A percentile compares a stretch with the other conserved stretches of the same genome.
Conservation (phyloP, 2,329 filamentous ascomycete genomes). For the Fusarium udum region DNA sequence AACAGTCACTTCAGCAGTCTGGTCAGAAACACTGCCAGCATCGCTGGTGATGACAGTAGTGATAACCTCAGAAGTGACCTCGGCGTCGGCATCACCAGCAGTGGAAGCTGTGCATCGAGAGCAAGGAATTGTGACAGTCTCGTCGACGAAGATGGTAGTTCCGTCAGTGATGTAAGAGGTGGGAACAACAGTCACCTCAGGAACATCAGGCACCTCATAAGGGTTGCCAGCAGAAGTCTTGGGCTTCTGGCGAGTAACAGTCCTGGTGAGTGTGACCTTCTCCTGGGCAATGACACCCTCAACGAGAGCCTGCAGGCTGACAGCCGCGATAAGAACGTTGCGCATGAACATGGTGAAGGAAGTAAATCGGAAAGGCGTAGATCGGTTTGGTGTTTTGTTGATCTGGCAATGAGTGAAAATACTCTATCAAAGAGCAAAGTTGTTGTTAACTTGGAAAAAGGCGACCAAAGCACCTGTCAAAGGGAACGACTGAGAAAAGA, state of each 20-base stretch:
- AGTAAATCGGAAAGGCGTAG: constrained; percentile 5
- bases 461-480: constrained; percentile 41
- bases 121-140: constrained; percentile 36
- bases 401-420: constrained; percentile 37
- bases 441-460: constrained; percentile 33
- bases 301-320: constrained; percentile 37
- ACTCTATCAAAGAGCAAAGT: constrained; percentile 43
- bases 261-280: constrained; percentile 28
- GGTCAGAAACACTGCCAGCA: constrained; percentile 8
- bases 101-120: constrained; percentile 28
- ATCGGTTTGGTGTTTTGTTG: constrained; percentile 33
- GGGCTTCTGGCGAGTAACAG: constrained; percentile 23
- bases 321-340: constrained; percentile 35
- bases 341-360: constrained; percentile 39
- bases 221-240: constrained; percentile 7
- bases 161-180: constrained; percentile 32
- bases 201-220: constrained; percentile 21
- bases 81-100: constrained; percentile 10
- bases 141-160: constrained; percentile 32
- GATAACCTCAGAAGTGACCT: not conserved
- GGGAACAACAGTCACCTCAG: constrained; percentile 28
- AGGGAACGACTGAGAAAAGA: constrained; percentile 43
- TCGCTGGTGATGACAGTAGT: constrained; percentile 20
- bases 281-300: constrained; percentile 36
- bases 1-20: constrained; percentile 27